Conservation (phyloP, 441 rosid species). For the Populus hybrid region DNA sequence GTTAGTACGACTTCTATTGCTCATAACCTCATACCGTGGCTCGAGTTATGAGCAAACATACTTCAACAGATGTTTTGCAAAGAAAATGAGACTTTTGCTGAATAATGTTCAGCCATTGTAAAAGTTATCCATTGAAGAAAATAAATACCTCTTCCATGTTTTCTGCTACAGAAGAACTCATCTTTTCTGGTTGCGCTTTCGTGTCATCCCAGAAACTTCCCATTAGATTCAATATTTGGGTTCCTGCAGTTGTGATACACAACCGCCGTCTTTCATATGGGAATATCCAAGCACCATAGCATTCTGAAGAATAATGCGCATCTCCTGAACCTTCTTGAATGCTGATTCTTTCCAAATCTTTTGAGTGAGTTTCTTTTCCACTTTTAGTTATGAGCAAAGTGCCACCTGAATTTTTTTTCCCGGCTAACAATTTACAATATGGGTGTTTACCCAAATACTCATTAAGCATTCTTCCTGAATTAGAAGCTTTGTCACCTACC, state of each 20-base stretch:
- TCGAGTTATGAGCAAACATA: neutral
- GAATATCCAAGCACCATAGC: conserved; percentile 66
- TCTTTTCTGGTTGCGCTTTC: conserved; percentile 21
- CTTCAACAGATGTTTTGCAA: neutral
- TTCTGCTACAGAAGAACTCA: conserved; percentile 21
- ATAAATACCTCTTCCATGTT: conserved; percentile 43
- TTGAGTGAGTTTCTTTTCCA: conserved; percentile 21
- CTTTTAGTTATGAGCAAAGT: conserved; percentile 21
- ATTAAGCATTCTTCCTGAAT: conserved; percentile 34
- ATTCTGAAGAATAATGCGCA: conserved; percentile 31
- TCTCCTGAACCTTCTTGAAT: conserved; percentile 25
- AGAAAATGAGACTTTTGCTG: neutral
- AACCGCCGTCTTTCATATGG: conserved; percentile 48
- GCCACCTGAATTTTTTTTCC: conserved; percentile 29
- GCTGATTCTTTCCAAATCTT: conserved; percentile 17
- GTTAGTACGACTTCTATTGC: too few relatives aligned
- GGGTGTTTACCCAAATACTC: conserved; percentile 22
- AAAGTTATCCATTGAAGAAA: neutral
- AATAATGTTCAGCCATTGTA: neutral
- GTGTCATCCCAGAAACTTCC: conserved; percentile 26
- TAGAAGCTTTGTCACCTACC: conserved; percentile 30
- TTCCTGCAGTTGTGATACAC: conserved; percentile 47
- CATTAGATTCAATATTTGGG: conserved; percentile 35
- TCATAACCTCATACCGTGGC: neutral
- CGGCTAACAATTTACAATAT: conserved; percentile 24